Evolutionary conservation across 176 grass and related monocot species (phyloP), one percentile per base, ranked within the genome.

Genomic region (Panicum miliaceum): DNA sequence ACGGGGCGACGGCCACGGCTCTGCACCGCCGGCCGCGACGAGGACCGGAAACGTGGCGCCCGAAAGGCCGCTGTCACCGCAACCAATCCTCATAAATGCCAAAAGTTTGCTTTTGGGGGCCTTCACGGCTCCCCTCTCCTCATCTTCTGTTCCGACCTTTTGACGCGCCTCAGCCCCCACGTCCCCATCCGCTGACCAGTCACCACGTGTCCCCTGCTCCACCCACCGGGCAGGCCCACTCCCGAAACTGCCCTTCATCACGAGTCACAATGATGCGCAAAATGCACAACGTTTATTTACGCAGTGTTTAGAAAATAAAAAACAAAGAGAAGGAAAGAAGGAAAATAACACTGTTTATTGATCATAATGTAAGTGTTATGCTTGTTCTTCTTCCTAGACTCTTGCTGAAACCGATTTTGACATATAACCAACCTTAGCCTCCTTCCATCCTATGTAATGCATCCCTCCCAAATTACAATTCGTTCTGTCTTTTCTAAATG

Each of bases 81-180:
- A 90, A 78, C 84, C 0, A 73, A 82, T 73, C 88, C 12, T 65
- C 84, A 74, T 86, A 22, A 83, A 86, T 83, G 84, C 68, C 87
- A 84, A 89, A 89, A 84, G 87, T 58, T 80, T 12, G 67, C 87
- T 89, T 80, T 89, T 89, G 50, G 25, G 35, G 23, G 16, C 57
- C 46, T 50, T 78, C 54, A 46, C 66, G 54, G 29, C 61, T 50
- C 61, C 58, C 58, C 12, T 59, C 42, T 27, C 16, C 64, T 35
- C 45, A 36, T 48, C 71, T 22, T 64, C 9, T 18, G 34, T 48
- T 85, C 71, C 70, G 35, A 59, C 46, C 81, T 57, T 26, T 79
- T 36, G 67, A 73, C 37, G 20, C 5, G 22, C 12, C 2, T 20
- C 26, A 0, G 15, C n/a, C 36, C 25, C 1, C 10, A 50, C 75